These are phyloP conservation scores for Excoecaria cochinchinensis DNA, from an alignment of 345 rosid species.

Conservation along the genomic window DNA sequence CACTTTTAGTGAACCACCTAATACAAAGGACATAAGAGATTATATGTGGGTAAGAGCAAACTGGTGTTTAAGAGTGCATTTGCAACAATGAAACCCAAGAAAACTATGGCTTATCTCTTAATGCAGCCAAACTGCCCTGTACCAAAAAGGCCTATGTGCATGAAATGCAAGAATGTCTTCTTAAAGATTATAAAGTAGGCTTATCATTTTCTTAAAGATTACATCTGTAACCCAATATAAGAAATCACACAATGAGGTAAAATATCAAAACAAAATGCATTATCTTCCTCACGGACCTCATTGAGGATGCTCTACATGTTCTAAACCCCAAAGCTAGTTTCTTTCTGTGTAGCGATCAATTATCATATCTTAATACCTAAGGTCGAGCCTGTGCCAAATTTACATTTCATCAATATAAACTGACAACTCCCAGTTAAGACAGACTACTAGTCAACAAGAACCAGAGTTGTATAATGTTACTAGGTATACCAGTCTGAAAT, in stretches of 20 bases:
- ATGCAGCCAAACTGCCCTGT: not conserved
- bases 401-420: not conserved
- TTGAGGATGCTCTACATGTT: not conserved
- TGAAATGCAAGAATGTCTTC: not conserved
- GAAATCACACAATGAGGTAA: not conserved
- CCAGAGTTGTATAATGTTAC: slow-evolving; percentile 1
- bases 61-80: not conserved
- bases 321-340: not conserved
- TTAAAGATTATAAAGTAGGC: not conserved
- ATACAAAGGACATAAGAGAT: slow-evolving; percentile 21
- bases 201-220: not conserved
- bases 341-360: not conserved
- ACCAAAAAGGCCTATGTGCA: not conserved
- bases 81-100: not conserved
- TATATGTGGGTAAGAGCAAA: not conserved
- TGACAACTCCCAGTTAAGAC: not conserved
- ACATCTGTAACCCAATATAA: not conserved
- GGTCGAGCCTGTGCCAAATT: not conserved
- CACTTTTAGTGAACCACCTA: slow-evolving; percentile 84
- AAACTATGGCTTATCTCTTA: not conserved
- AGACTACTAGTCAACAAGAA: not conserved
- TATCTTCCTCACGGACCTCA: not conserved
- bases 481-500: not conserved
- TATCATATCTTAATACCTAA: not conserved
- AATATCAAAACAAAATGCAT: not conserved